Base-by-base conservation (phyloP, 352 stramenopile genomes). In the Phytopythium cucurbitacearum region DNA sequence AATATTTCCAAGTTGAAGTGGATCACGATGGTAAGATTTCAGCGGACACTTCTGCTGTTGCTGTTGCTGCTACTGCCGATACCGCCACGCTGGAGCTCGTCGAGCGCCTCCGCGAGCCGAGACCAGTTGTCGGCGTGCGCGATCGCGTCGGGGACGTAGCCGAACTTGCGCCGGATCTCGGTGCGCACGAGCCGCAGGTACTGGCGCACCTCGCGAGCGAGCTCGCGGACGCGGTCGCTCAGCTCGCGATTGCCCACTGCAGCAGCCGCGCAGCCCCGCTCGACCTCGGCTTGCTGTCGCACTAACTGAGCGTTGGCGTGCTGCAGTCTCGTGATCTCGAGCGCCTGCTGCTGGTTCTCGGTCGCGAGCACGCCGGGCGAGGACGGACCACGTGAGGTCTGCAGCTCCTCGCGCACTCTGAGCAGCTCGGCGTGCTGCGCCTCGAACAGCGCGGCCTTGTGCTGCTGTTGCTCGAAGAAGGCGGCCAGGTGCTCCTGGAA, bases 141-240 rank as follows among this genome's bases (percentile, higher is more conserved):
- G 50, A 92, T 89, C 11, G 79, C 67, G n/a, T 90, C 79, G 6
- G 79, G 82, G n/a, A 90, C 55, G 56, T 90, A 88, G 10, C 79
- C 79, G 46, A 90, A 92, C 50, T 90, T 89, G 45, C 75, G 75
- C 56, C 85, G 85, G 62, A 88, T 88, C 60, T 90, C 79, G n/a
- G 59, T 54, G 7, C 80, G 75, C 48, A 89, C 76, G 40, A 88
- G 58, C 32, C 78, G 71, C 56, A 90, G 55, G 39, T 88, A 89
- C 53, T 89, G 77, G 21, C 73, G 77, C 40, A 90, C 67, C 48
- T 90, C 76, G 3, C 63, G 67, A 41, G 76, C 64, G 12, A 89
- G 61, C 15, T 80, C 58, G 32, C 78, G 72, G 40, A 89, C 56
- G n/a, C 77, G 71, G 41, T 63, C 69, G 15, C 61, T 58, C 46